Conservation (phyloP, 106 monocot species). For the Agapanthus africanus region DNA sequence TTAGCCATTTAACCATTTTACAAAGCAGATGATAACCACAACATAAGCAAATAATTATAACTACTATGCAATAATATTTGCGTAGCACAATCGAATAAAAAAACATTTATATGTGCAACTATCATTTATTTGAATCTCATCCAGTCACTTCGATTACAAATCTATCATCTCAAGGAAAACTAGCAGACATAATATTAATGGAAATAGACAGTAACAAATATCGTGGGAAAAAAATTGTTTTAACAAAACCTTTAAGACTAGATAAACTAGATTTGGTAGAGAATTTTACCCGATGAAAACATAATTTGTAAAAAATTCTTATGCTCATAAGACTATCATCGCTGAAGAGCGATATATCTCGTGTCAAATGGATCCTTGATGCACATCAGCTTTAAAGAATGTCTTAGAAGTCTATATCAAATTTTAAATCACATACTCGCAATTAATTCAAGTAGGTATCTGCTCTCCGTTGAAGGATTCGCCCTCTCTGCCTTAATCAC, state of each 20-base stretch:
- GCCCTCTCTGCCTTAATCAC: constrained; percentile 72
- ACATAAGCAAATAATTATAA: no score
- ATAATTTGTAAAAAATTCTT: no score
- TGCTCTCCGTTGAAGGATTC: constrained; percentile 57
- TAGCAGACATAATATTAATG: background rate
- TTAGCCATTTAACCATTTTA: no score
- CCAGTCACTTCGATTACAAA: no score
- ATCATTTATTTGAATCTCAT: background rate
- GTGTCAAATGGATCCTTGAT: background rate
- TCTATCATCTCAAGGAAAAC: no score
- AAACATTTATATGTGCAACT: background rate
- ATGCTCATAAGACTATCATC: background rate
- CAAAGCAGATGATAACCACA: no score
- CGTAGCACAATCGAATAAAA: no score
- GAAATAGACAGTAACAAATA: background rate
- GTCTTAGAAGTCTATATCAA: background rate
- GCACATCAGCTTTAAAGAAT: background rate
- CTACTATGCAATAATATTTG: no score
- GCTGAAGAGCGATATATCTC: background rate
- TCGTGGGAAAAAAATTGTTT: background rate
- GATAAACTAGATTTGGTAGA: constrained; percentile 4
- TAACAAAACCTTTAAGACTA: background rate
- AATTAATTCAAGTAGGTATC: constrained; percentile 64
- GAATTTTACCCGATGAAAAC: background rate
- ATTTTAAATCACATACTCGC: constrained; percentile 11